Percentiles rank a stretch among this genome's conserved stretches.
These are phyloP conservation scores for Plasmodium malariae DNA, from an alignment of 169 alveolate genomes.

Conservation along the genomic window DNA sequence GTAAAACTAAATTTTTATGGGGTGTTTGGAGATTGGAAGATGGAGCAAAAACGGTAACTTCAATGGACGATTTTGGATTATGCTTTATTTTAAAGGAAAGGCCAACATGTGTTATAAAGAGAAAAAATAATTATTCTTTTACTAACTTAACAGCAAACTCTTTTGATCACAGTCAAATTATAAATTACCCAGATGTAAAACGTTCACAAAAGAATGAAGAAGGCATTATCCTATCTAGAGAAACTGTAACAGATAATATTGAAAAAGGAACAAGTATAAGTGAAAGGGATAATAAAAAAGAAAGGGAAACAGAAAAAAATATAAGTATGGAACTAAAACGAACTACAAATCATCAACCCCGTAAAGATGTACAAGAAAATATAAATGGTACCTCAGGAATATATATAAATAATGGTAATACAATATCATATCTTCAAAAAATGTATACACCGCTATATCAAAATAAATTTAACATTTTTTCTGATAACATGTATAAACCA, in stretches of 20 bases:
- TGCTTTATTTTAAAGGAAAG: constrained; percentile 19
- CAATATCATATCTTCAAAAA: too few species aligned
- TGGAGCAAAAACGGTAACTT: constrained; percentile 5
- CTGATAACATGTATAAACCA: not conserved
- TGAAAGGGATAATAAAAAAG: constrained; percentile 3
- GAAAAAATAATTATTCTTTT: constrained; percentile 48
- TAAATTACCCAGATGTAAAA: constrained; percentile 34
- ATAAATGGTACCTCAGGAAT: too few species aligned
- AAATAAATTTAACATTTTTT: too few species aligned
- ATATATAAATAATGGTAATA: too few species aligned
- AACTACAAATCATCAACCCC: too few species aligned
- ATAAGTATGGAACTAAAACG: too few species aligned
- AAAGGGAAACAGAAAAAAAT: not conserved
- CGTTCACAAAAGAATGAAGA: not conserved
- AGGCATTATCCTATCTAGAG: not conserved
- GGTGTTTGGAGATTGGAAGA: constrained; percentile 50
- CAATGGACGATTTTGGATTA: constrained; percentile 53
- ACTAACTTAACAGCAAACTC: constrained; percentile 51
- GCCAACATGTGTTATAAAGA: constrained; percentile 43
- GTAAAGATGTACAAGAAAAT: too few species aligned
- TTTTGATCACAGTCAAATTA: constrained; percentile 36
- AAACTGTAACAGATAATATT: not conserved
- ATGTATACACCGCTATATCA: too few species aligned
- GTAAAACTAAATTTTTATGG: constrained; percentile 22
- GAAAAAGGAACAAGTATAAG: not conserved